These are phyloP conservation scores for Madurella mycetomatis DNA, from an alignment of 2,329 filamentous ascomycete genomes.

Conservation along the genomic window DNA sequence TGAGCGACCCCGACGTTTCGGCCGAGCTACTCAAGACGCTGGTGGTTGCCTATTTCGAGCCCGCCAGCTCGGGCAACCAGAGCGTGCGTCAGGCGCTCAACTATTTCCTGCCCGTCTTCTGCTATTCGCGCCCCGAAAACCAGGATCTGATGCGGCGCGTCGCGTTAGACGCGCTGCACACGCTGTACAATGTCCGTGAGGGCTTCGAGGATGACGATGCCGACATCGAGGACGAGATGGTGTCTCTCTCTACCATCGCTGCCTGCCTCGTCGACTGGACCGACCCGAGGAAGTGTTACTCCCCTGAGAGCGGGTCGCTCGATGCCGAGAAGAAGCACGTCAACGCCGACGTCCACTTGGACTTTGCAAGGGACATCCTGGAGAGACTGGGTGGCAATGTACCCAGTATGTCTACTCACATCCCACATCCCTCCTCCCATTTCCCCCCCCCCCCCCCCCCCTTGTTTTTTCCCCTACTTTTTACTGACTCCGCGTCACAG, in stretches of 20 bases:
- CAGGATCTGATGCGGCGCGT: constrained; percentile 75
- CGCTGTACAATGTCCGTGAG: constrained; percentile 68
- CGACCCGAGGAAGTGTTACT: constrained; percentile 75
- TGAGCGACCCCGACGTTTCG: constrained; percentile 63
- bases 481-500: constrained; percentile 38
- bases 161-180: constrained; percentile 68
- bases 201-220: constrained; percentile 70
- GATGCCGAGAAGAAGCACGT: constrained; percentile 60
- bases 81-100: constrained; percentile 79
- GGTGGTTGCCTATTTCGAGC: constrained; percentile 84
- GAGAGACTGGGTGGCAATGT: constrained; percentile 65
- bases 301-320: constrained; percentile 36
- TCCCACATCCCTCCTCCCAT: not conserved
- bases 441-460: too few relatives aligned
- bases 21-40: constrained; percentile 79
- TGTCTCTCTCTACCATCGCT: constrained; percentile 71
- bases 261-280: constrained; percentile 92
- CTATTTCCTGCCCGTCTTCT: constrained; percentile 94
- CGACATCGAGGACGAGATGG: constrained; percentile 72
- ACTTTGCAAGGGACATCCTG: constrained; percentile 71
- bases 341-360: constrained; percentile 74
- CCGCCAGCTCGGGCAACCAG: constrained; percentile 73
- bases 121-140: constrained; percentile 77
- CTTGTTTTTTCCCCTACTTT: not conserved
- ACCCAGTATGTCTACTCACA: constrained; percentile 52